A percentile compares a stretch with the other conserved stretches of the same genome.
These are phyloP conservation scores for Lodderomyces metapsilosis DNA, from an alignment of 1,139 yeast genomes.

Conservation along the genomic window DNA sequence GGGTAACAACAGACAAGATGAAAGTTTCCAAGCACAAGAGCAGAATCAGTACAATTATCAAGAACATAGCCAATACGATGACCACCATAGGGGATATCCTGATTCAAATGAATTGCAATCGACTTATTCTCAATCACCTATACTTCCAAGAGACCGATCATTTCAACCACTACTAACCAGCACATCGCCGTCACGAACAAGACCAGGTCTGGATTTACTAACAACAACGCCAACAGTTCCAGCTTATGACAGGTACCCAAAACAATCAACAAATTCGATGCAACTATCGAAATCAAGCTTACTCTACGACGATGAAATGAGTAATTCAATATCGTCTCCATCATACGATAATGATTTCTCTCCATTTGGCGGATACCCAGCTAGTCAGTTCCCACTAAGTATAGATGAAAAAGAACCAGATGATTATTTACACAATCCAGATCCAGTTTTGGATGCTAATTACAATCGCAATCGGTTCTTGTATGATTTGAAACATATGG, in stretches of 20 bases:
- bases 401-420: conserved; percentile 91
- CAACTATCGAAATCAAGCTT: conserved; percentile 6
- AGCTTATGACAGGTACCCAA: conserved; percentile 9
- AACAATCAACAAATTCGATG: conserved; percentile 2
- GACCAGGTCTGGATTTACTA: not conserved
- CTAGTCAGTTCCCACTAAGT: conserved; percentile 77
- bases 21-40: not conserved
- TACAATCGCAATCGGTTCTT: conserved; percentile 64
- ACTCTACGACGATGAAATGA: conserved; percentile 6
- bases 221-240: conserved; percentile 2
- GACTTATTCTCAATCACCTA: conserved; percentile 1
- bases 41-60: not conserved
- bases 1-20: not conserved
- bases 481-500: conserved; percentile 60
- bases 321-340: not conserved
- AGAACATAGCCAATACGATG: not conserved
- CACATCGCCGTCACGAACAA: not conserved
- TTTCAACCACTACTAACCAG: conserved; percentile 1
- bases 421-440: conserved; percentile 90
- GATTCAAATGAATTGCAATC: conserved; percentile 2
- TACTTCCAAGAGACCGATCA: not conserved
- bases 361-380: conserved; percentile 95
- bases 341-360: conserved; percentile 39
- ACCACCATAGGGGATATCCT: not conserved
- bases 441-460: conserved; percentile 82